Evolutionary conservation across 805 yeast genomes (phyloP).

Genomic region (Ogataea kodamae): DNA sequence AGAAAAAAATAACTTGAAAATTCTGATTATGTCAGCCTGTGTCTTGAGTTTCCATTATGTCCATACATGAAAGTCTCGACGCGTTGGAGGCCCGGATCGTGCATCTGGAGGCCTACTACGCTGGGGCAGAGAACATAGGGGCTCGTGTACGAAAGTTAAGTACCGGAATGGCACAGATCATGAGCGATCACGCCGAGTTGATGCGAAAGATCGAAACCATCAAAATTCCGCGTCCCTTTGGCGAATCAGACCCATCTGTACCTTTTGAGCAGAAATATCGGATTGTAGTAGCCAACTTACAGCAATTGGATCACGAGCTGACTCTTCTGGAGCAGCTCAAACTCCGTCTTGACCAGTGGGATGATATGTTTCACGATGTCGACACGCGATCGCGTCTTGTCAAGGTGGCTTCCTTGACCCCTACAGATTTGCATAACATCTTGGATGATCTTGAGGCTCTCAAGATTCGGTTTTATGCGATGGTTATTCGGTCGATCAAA

Average conservation of each 20-base stretch:
- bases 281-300: conserved; percentile 14
- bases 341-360: conserved; percentile 5
- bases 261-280: conserved; percentile 12
- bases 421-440: conserved; percentile 1
- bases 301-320: conserved; percentile 7
- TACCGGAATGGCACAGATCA: conserved; percentile 4
- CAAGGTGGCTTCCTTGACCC: conserved; percentile 7
- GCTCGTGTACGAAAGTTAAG: conserved; percentile 8
- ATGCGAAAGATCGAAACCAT: conserved; percentile 6
- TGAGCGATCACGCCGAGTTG: conserved; percentile 8
- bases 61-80: conserved; percentile 3
- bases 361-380: conserved; percentile 12
- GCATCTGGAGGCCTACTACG: conserved; percentile 14
- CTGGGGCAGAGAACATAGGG: conserved; percentile 5
- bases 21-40: conserved; percentile 7
- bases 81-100: conserved; percentile 15
- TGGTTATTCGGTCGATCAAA: conserved; percentile 17
- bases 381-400: conserved; percentile 6
- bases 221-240: conserved; percentile 6
- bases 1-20: conserved; percentile 5
- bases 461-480: conserved; percentile 11
- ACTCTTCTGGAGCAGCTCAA: conserved; percentile 14
- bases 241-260: conserved; percentile 3
- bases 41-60: conserved; percentile 6
- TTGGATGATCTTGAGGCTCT: conserved; percentile 11